A percentile compares a stretch with the other conserved stretches of the same genome.
phyloP scores from a whole-genome alignment of 257 asterid genomes.

The Solanum pimpinellifolium region DNA sequence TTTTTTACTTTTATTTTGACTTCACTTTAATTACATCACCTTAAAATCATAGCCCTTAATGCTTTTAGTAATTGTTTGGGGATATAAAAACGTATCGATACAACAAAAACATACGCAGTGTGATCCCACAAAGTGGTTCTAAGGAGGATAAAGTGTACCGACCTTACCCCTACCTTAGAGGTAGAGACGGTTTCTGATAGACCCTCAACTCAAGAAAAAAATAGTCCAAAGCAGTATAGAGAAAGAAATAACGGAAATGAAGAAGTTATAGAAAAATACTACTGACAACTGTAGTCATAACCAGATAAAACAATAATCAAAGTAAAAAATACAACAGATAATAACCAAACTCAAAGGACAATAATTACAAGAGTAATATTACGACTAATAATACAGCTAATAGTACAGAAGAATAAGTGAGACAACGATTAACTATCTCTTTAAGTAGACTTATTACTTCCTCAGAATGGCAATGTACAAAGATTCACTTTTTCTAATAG shows the following conservation, averaged over 20 bases:
- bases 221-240: background rate
- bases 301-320: background rate
- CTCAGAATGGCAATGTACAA: background rate
- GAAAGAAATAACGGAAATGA: background rate
- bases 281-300: background rate
- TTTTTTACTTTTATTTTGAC: background rate
- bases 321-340: background rate
- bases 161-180: background rate
- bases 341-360: background rate
- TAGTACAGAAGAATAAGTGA: background rate
- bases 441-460: background rate
- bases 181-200: background rate
- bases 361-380: background rate
- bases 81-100: background rate
- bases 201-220: background rate
- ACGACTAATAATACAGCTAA: background rate
- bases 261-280: background rate
- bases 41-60: background rate
- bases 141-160: background rate
- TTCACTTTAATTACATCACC: background rate
- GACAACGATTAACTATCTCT: background rate
- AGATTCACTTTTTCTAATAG: background rate
- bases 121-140: background rate
- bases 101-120: background rate
- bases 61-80: background rate